Conservation (phyloP, 2,329 filamentous ascomycete species). For the Gaeumannomyces sp. region DNA sequence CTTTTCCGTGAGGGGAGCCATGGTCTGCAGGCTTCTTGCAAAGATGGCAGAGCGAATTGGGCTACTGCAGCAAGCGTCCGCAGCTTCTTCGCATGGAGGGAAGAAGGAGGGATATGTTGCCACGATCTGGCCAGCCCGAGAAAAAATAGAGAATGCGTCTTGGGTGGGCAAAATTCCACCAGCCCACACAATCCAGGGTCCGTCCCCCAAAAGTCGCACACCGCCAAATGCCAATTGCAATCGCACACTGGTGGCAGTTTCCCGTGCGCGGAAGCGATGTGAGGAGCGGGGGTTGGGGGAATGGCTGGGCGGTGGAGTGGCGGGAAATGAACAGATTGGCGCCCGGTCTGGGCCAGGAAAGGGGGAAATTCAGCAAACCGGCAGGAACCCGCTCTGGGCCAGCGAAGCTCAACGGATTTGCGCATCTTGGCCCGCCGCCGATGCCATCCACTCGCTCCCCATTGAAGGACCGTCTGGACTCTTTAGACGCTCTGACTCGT, state of each 20-base stretch:
- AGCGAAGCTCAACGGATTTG: background rate
- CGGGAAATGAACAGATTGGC: background rate
- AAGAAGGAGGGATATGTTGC: background rate
- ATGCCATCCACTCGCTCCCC: background rate
- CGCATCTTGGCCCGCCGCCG: background rate
- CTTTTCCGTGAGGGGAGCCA: constrained; percentile 8
- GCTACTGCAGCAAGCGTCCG: background rate
- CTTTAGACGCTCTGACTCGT: too few relatives aligned
- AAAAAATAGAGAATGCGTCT: constrained; percentile 1
- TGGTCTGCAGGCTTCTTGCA: constrained; percentile 2
- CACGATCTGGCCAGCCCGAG: background rate
- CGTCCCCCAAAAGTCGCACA: background rate
- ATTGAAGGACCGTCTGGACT: too few relatives aligned
- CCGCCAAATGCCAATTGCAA: background rate
- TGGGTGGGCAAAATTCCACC: background rate
- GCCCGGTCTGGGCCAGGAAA: background rate
- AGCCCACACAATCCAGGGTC: background rate
- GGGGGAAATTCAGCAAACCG: background rate
- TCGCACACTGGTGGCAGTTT: constrained; percentile 6
- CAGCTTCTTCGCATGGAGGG: background rate
- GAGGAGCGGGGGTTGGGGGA: background rate
- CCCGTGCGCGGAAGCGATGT: background rate
- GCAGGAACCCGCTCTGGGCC: background rate
- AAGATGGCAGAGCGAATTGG: background rate
- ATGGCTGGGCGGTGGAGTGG: background rate